These are phyloP conservation scores for Debaryomyces psychrophilus DNA, from an alignment of 1,139 yeast species.

Conservation along the genomic window DNA sequence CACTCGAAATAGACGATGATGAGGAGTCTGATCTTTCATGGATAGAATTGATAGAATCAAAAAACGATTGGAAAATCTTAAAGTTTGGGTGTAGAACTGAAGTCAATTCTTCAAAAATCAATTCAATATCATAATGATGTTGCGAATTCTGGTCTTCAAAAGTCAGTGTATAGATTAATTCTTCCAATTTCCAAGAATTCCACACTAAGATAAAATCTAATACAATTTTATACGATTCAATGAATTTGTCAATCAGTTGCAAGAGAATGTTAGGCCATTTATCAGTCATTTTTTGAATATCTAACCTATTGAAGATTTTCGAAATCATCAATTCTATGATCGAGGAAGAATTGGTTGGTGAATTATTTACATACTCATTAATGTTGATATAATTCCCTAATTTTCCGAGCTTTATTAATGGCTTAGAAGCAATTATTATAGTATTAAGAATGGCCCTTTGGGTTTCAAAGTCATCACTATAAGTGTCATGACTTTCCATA, in stretches of 20 bases:
- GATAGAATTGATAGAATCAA: constrained; percentile 9
- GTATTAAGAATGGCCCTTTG: constrained; percentile 24
- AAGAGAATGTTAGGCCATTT: constrained; percentile 28
- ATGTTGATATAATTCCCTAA: constrained; percentile 32
- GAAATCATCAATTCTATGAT: constrained; percentile 19
- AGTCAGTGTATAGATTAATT: constrained; percentile 25
- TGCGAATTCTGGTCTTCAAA: constrained; percentile 20
- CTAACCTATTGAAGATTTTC: constrained; percentile 25
- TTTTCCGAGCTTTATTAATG: constrained; percentile 30
- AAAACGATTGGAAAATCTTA: constrained; percentile 9
- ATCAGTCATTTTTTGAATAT: constrained; percentile 21
- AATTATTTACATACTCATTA: constrained; percentile 15
- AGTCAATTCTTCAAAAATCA: constrained; percentile 18
- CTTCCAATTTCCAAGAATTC: constrained; percentile 42
- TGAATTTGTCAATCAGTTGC: constrained; percentile 18
- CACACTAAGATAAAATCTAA: constrained; percentile 32
- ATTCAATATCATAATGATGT: constrained; percentile 22
- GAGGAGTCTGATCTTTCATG: constrained; percentile 18
- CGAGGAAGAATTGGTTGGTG: constrained; percentile 9
- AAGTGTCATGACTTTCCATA: constrained; percentile 13
- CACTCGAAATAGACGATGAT: constrained; percentile 11
- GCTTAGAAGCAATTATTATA: constrained; percentile 20
- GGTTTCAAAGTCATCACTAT: constrained; percentile 15
- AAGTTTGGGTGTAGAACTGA: constrained; percentile 8
- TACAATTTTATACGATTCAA: constrained; percentile 21